Base-by-base conservation (phyloP, 2,329 filamentous ascomycete genomes). In the Harringtonia lauricola region DNA sequence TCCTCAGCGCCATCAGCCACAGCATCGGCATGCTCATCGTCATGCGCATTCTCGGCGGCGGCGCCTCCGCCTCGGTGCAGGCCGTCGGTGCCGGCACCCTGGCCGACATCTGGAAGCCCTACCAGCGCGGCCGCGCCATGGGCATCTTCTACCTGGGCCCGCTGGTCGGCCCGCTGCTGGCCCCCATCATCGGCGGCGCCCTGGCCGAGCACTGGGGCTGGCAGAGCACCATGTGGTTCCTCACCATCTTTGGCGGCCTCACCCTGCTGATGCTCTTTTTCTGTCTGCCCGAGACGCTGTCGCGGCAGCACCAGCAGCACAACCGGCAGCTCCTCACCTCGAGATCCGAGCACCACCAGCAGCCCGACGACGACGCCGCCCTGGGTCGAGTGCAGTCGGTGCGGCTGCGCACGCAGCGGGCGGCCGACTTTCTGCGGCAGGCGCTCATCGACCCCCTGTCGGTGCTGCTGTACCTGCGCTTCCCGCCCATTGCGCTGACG, bases 71-170 rank as follows among this genome's bases (percentile, higher is more conserved):
- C 2, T 85, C 81, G 2, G 86, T 89, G 0, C 86, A 90, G 58
- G 82, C 86, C 8, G 85, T 92, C 8, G 86, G 86, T 5, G 85
- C 85, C 2, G 86, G 86, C 7, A 89, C 86, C 3, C 85, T 92
- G 46, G 80, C 86, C 36, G 86, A 92, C 57, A 70, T 90, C 13
- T 94, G 85, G 81, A 81, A 86, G 50, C 62, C 78, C 0, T 70
- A 66, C 39, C 81, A 90, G 58, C 69, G 86, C 40, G 86, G 86
- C 3, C 67, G 66, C 15, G 86, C 86, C n/a, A 92, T 92, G 85
- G 77, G 83, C 33, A 64, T 85, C 34, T 92, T 90, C 61, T 92
- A 89, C 53, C 70, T 92, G 0, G 86, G 86, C 0, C 86, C 86
- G 0, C 62, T 92, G 9, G 72, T 79, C 39, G 86, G 85, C 0